Evolutionary conservation across 139 green algal species (phyloP), one percentile per base, ranked within the genome.

Genomic region (Raphidocelis subcapitata): DNA sequence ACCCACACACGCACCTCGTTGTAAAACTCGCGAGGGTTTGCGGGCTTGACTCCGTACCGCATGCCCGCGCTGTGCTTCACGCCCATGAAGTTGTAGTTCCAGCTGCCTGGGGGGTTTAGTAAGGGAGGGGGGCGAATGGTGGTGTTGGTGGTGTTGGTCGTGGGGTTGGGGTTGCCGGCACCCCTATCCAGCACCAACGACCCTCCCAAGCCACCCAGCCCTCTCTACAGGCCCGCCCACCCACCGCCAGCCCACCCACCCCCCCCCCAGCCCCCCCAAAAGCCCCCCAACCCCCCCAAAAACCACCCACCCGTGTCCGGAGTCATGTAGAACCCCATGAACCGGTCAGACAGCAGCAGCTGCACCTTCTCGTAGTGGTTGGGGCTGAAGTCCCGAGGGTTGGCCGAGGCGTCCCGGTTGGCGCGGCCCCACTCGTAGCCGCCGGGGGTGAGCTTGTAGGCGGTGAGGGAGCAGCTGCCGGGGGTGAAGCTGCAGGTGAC

Each of bases 51-150:
- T 0, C 88, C 87, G 79, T 98, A 99, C 66, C 84, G 84, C 89
- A 81, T 77, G 62, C 35, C 78, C 49, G 71, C 55, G 21, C 56
- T 82, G 82, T 90, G 85, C 83, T 92, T 92, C 33, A 92, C 86
- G 47, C 88, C 90, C 88, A 93, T 93, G 85, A 99, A 99, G 82
- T 98, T 98, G 86, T 97, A 99, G 81, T 99, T 99, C 96, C 96
- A 99, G 67, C 69, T 83, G 57, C 91, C n/a, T n/a, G n/a, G n/a
- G n/a, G n/a, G n/a, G n/a, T n/a, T n/a, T n/a, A 76, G 63, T 29
- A 76, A 28, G 72, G 32, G 33, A 83, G 78, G 0, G 81, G 49
- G 49, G 49, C 49, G 49, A 20, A 20, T 57, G 49, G 18, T 57
- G 18, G 18, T 57, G 18, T 57, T 18, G 49, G 49, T 18, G 49